Conservation (phyloP, 1,284 basidiomycete genomes). For the Moesziomyces sp. region DNA sequence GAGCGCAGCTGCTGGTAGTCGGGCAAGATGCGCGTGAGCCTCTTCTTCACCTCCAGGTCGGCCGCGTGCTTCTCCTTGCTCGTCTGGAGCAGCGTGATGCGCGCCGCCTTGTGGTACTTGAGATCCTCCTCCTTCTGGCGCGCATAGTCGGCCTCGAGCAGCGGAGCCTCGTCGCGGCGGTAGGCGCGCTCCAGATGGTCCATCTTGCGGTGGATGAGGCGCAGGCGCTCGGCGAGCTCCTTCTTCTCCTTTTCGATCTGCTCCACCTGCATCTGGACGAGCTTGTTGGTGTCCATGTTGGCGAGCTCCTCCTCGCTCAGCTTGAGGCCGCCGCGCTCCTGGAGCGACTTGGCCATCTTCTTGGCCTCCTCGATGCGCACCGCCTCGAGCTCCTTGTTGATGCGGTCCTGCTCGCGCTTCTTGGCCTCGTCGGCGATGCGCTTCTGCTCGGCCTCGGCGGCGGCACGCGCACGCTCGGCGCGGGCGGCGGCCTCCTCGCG, state of each 20-base stretch:
- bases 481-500: slow-evolving; percentile 86
- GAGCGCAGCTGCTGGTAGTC: slow-evolving; percentile 79
- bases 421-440: slow-evolving; percentile 77
- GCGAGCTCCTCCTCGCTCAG: slow-evolving; percentile 80
- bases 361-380: slow-evolving; percentile 86
- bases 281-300: slow-evolving; percentile 87
- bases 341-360: slow-evolving; percentile 87
- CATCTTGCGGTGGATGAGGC: slow-evolving; percentile 87
- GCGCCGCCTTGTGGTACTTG: slow-evolving; percentile 74
- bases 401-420: slow-evolving; percentile 80
- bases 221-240: slow-evolving; percentile 83
- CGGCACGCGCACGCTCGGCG: slow-evolving; percentile 74
- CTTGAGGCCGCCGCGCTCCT: slow-evolving; percentile 86
- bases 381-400: slow-evolving; percentile 82
- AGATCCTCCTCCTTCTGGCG: slow-evolving; percentile 80
- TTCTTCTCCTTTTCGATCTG: slow-evolving; percentile 95
- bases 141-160: slow-evolving; percentile 88
- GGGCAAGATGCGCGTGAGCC: slow-evolving; percentile 79
- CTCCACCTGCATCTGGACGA: slow-evolving; percentile 82
- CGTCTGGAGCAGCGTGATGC: slow-evolving; percentile 71
- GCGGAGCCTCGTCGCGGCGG: slow-evolving; percentile 90
- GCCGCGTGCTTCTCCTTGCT: slow-evolving; percentile 76
- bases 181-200: slow-evolving; percentile 96
- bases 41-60: slow-evolving; percentile 80
- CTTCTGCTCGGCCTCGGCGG: slow-evolving; percentile 78